These are phyloP conservation scores for Cochlearia excelsa DNA, from an alignment of 345 rosid genomes.

Conservation along the genomic window DNA sequence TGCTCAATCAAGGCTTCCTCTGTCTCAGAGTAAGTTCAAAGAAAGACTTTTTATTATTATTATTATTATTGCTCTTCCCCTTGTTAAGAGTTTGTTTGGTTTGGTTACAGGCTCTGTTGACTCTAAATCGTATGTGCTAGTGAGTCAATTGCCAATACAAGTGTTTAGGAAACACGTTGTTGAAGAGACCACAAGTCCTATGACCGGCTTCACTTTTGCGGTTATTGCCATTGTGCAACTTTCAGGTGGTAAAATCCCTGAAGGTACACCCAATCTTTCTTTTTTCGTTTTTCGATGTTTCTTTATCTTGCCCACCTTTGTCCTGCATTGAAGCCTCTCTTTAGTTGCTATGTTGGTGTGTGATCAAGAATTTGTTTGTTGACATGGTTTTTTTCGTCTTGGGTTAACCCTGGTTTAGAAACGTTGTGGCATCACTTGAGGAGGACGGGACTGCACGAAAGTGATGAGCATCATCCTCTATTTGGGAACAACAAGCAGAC, in stretches of 20 bases:
- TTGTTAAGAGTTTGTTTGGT: neutral
- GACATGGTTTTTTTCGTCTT: neutral
- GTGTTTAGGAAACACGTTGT: constrained; percentile 61
- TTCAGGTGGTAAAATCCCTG: constrained; percentile 74
- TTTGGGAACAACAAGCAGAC: constrained; percentile 77
- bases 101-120: constrained; percentile 47
- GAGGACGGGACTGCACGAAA: constrained; percentile 63
- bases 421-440: constrained; percentile 77
- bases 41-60: neutral
- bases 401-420: constrained; percentile 39
- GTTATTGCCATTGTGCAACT: constrained; percentile 73
- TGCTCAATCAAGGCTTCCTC: constrained; percentile 53
- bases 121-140: constrained; percentile 70
- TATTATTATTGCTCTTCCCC: neutral
- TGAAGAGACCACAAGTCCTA: constrained; percentile 51
- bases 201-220: constrained; percentile 73
- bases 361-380: constrained; percentile 10
- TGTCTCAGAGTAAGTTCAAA: constrained; percentile 45
- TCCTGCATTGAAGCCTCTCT: too few species aligned
- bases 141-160: constrained; percentile 65
- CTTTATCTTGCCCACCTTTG: too few species aligned
- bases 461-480: constrained; percentile 61
- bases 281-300: too few species aligned
- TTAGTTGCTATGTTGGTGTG: neutral
- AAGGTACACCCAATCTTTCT: constrained; percentile 51